phyloP scores from a whole-genome alignment of 208 protist genomes.

The Naegleria lovaniensis region DNA sequence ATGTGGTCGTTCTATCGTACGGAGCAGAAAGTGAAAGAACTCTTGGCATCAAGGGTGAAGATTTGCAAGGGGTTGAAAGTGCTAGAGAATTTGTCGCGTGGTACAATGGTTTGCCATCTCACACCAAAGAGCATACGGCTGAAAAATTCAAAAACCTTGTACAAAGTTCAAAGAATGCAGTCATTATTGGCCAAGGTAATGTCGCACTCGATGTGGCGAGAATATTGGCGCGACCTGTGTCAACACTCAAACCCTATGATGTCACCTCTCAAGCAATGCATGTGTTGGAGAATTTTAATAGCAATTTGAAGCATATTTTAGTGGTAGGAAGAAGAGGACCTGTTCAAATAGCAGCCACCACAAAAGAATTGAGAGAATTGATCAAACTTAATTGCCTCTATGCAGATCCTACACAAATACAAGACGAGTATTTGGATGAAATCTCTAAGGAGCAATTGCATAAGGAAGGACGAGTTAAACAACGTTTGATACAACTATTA shows the following conservation, averaged over 20 bases:
- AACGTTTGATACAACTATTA: conserved; percentile 6
- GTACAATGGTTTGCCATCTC: conserved; percentile 90
- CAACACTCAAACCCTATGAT: conserved; percentile 74
- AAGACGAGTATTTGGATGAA: not conserved
- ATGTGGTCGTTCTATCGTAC: conserved; percentile 82
- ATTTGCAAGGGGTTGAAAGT: conserved; percentile 55
- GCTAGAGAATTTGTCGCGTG: conserved; percentile 83
- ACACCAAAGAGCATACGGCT: conserved; percentile 49
- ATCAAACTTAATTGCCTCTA: not conserved
- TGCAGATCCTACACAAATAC: not conserved
- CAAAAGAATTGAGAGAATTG: conserved; percentile 89
- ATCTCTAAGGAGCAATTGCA: conserved; percentile 11
- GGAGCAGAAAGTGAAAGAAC: conserved; percentile 64
- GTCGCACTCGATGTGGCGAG: conserved; percentile 87
- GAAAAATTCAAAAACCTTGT: conserved; percentile 26
- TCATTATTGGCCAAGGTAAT: conserved; percentile 86
- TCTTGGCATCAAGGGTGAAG: conserved; percentile 68
- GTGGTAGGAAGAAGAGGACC: conserved; percentile 77
- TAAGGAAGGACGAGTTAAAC: not conserved
- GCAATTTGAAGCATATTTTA: conserved; percentile 38
- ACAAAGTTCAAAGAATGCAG: conserved; percentile 6
- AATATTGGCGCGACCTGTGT: conserved; percentile 63
- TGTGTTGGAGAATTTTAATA: conserved; percentile 58
- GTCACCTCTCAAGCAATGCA: conserved; percentile 71
- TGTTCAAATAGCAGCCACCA: conserved; percentile 80